Evolutionary conservation across 176 grass and related monocot genomes (phyloP), one percentile per base, ranked within the genome.

Genomic region (Bolboschoenus planiculmis): DNA sequence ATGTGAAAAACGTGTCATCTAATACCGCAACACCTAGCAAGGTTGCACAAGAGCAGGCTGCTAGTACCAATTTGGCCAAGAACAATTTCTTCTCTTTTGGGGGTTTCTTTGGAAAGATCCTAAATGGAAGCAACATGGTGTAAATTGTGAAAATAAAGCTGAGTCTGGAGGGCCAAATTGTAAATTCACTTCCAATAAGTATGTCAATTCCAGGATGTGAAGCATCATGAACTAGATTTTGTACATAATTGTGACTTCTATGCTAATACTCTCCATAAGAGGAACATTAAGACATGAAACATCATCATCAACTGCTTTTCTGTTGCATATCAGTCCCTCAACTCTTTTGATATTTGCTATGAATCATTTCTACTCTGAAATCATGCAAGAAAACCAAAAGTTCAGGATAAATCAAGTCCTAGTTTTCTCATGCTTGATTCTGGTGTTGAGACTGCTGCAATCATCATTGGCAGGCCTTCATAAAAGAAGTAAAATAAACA

Each of bases 61-160:
- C 80, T 0, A 75, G 79, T 71, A 61, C 83, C 56, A 36, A 42
- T 80, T 14, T 85, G 44, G 81, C 74, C 33, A 90, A 67, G 86
- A 75, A 62, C 53, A 89, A 84, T 56, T 91, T 91, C 91, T 95
- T 99, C 89, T 99, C 96, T 83, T 93, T 99, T 21, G 86, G 91
- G 82, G 88, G 18, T 89, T 87, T 99, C 70, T 86, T 99, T 60
- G 91, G 86, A 23, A 95, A 87, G 40, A 88, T 99, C 71, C 80
- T 90, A 35, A 85, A 84, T 31, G 79, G 79, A 44, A 82, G 59
- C 59, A 82, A 82, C 43, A 30, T 82, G 57, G 57, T 46, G 20
- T 82, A 46, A 81, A 65, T 64, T 42, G n/a, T 60, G 78, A 60
- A 53, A 80, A 60, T 80, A 80, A n/a, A 60, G 14, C 50, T 35